Conservation (phyloP, 345 rosid genomes). For the Capsella bursapastoris region DNA sequence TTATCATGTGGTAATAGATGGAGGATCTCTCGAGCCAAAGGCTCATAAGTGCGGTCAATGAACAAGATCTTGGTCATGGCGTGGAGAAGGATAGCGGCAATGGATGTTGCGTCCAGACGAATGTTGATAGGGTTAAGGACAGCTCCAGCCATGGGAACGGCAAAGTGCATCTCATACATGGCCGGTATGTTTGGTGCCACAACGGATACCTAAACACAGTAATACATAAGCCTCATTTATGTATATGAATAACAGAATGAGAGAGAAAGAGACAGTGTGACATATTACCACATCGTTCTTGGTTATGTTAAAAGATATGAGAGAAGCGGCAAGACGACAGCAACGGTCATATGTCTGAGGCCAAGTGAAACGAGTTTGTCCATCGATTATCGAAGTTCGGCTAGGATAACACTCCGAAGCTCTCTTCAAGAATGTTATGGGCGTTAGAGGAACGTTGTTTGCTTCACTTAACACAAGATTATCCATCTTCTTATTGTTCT, state of each 20-base stretch:
- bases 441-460: slow-evolving; percentile 67
- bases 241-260: neutral
- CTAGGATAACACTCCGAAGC: slow-evolving; percentile 62
- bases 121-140: slow-evolving; percentile 73
- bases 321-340: slow-evolving; percentile 67
- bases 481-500: slow-evolving; percentile 45
- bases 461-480: slow-evolving; percentile 59
- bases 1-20: slow-evolving; percentile 45
- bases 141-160: slow-evolving; percentile 84
- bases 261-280: slow-evolving; percentile 27
- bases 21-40: slow-evolving; percentile 52
- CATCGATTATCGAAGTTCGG: slow-evolving; percentile 59
- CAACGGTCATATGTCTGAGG: slow-evolving; percentile 70
- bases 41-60: slow-evolving; percentile 54
- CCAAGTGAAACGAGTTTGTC: slow-evolving; percentile 63
- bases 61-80: slow-evolving; percentile 65
- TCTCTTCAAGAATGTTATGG: slow-evolving; percentile 75
- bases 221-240: neutral
- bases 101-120: slow-evolving; percentile 56
- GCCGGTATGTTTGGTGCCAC: slow-evolving; percentile 80
- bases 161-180: slow-evolving; percentile 80
- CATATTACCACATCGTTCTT: slow-evolving; percentile 61
- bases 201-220: slow-evolving; percentile 56
- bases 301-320: slow-evolving; percentile 60
- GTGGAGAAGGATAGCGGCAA: slow-evolving; percentile 49